Evolutionary conservation across 2,329 filamentous ascomycete species (phyloP), one percentile per base, ranked within the genome.

Genomic region (Cordyceps militaris): DNA sequence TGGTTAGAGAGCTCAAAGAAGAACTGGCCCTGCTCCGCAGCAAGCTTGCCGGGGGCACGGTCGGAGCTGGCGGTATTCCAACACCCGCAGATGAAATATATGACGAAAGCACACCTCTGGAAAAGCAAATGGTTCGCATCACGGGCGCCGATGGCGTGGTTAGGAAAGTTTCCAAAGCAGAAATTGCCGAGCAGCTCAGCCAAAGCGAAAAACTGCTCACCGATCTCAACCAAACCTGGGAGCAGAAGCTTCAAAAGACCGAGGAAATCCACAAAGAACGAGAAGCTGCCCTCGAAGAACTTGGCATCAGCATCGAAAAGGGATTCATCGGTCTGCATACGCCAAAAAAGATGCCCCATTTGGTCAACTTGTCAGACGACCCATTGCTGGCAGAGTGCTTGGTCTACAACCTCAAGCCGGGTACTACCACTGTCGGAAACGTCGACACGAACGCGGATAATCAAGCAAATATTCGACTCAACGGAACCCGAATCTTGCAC

Each of bases 261-360:
- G 94, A 99, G 71, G 86, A 93, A 65, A 97, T 99, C 57, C 94
- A 99, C 77, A 97, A 96, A 70, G 94, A 99, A 73, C 86, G 94
- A 64, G 94, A 99, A 73, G 85, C 91, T 49, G 94, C 94, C 10
- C 77, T 99, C 47, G 94, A 99, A 75, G 94, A 99, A 71, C 81
- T 99, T 44, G 94, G 94, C 63, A 97, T 99, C 73, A 97, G 92
- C 72, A 99, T 99, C 63, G 94, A 99, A 70, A 99, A 99, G 72
- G 94, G 94, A 7, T 97, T 97, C 67, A 87, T 99, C 61, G 94
- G 94, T 14, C 77, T 99, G 61, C 93, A 91, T 60, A 97, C 92
- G 21, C 94, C 94, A 0, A 99, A 99, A 76, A 97, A 97, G 74
- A 99, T 97, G 90, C 94, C 94, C 9, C 94, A 99, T 84, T 76